Evolutionary conservation across 164 flowering plant species (phyloP).

Genomic region (Tinospora cordifolia): DNA sequence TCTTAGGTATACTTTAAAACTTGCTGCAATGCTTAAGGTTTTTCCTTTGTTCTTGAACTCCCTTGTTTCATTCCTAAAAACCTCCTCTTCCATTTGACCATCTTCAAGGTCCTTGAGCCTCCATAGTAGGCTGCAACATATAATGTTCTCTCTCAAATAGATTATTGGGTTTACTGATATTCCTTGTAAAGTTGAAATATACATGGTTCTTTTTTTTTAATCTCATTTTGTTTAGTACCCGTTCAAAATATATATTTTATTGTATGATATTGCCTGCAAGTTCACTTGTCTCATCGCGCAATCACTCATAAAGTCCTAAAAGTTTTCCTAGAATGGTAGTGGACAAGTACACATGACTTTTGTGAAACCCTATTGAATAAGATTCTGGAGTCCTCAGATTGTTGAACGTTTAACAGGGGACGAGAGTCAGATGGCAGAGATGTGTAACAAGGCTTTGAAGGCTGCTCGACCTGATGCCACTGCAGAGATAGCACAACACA

Average conservation of each 20-base stretch:
- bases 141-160: neutral
- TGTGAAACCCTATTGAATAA: neutral
- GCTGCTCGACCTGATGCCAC: slow-evolving; percentile 64
- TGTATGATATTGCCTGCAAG: too few relatives aligned
- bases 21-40: neutral
- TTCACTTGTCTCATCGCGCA: too few relatives aligned
- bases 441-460: slow-evolving; percentile 53
- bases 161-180: neutral
- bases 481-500: slow-evolving; percentile 45
- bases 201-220: too few relatives aligned
- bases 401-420: slow-evolving; percentile 35
- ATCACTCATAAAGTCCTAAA: neutral
- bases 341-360: neutral
- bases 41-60: neutral
- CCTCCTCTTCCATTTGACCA: too few relatives aligned
- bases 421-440: slow-evolving; percentile 35
- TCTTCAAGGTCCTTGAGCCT: too few relatives aligned
- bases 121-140: neutral
- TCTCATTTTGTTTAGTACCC: too few relatives aligned
- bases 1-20: slow-evolving; percentile 38
- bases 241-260: too few relatives aligned
- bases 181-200: neutral
- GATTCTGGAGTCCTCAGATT: slow-evolving; percentile 5
- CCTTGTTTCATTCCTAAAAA: too few relatives aligned
- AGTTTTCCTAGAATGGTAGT: neutral